Percentiles rank a stretch among this genome's conserved stretches.
These are phyloP conservation scores for Erythrophleum ivorense DNA, from an alignment of 331 rosid genomes.

Conservation along the genomic window DNA sequence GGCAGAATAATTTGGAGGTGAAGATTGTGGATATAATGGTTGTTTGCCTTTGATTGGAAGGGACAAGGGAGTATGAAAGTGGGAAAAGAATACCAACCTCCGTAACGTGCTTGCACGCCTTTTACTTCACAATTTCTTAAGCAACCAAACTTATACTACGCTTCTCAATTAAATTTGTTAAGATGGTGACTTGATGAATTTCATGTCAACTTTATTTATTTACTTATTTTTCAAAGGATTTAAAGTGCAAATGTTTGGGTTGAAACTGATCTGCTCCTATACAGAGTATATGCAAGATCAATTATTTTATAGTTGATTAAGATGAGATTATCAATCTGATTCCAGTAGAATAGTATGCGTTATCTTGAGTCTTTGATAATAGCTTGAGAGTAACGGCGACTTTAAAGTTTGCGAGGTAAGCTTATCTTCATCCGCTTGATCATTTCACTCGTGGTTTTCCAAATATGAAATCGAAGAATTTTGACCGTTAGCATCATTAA, in stretches of 20 bases:
- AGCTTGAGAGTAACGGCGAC: constrained; percentile 28
- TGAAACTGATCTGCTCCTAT: background rate
- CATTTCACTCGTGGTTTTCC: background rate
- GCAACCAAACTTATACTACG: background rate
- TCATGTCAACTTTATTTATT: constrained; percentile 11
- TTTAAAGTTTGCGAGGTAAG: constrained; percentile 2
- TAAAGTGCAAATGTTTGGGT: constrained; percentile 6
- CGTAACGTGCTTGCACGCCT: constrained; percentile 86
- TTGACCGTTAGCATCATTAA: constrained; percentile 13
- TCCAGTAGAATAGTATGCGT: constrained; percentile 13
- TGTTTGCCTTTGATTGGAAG: constrained; percentile 32
- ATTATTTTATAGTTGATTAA: constrained; percentile 2
- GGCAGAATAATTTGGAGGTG: background rate
- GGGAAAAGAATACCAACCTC: constrained; percentile 51
- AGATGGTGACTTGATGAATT: constrained; percentile 25
- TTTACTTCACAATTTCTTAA: constrained; percentile 42
- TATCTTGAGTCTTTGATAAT: constrained; percentile 2
- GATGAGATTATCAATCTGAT: constrained; percentile 12
- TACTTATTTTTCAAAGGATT: background rate
- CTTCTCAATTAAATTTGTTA: constrained; percentile 20
- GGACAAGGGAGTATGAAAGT: constrained; percentile 35
- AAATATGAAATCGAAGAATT: background rate
- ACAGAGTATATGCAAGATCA: background rate
- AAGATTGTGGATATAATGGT: background rate
- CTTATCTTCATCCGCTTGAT: background rate